Evolutionary conservation across 1,284 basidiomycete genomes (phyloP).

Genomic region (Ganoderma meredithae): DNA sequence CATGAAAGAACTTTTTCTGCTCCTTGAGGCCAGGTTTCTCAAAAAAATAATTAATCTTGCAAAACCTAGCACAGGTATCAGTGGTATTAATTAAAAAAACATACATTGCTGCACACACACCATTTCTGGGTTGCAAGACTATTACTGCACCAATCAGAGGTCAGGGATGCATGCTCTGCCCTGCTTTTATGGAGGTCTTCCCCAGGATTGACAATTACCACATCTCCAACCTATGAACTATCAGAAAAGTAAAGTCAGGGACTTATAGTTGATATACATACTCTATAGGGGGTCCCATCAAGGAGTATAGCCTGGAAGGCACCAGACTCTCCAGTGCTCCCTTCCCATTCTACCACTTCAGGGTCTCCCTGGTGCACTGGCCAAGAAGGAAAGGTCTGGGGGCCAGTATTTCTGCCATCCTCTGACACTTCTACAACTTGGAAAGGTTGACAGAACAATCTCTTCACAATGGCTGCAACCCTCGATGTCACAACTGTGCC

Average conservation of each 20-base stretch:
- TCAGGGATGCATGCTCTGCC: conserved; percentile 45
- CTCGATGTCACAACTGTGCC: conserved; percentile 57
- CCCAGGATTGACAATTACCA: conserved; percentile 65
- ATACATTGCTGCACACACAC: conserved; percentile 42
- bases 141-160: conserved; percentile 46
- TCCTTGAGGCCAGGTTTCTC: conserved; percentile 39
- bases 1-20: conserved; percentile 62
- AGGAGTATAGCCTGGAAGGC: conserved; percentile 56
- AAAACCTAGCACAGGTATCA: conserved; percentile 58
- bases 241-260: neutral
- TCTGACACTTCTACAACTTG: conserved; percentile 15
- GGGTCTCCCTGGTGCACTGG: conserved; percentile 55
- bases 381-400: conserved; percentile 21
- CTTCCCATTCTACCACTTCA: conserved; percentile 56
- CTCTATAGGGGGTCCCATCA: conserved; percentile 62
- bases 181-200: conserved; percentile 50
- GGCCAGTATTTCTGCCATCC: neutral
- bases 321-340: conserved; percentile 33
- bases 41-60: conserved; percentile 65
- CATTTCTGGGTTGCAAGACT: conserved; percentile 60
- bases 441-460: conserved; percentile 56
- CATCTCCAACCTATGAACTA: conserved; percentile 58
- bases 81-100: conserved; percentile 4
- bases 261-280: conserved; percentile 39
- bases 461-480: conserved; percentile 53